phyloP scores from a whole-genome alignment of 2,329 filamentous ascomycete genomes.

The Aurifilum marmelostoma region DNA sequence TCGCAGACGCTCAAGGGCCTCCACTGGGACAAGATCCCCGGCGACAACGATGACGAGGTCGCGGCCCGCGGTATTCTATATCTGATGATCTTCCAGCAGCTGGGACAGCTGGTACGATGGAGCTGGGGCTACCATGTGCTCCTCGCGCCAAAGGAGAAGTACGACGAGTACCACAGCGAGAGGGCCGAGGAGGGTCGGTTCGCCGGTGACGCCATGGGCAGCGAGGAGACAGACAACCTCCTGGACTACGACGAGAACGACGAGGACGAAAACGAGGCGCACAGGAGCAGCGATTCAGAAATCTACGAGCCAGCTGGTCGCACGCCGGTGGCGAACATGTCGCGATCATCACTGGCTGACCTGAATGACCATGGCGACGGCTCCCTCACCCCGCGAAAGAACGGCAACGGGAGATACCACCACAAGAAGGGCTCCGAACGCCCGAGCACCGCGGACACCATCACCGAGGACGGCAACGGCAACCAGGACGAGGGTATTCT shows the following conservation, averaged over 20 bases:
- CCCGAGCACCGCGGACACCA: slow-evolving; percentile 25
- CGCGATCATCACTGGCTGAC: slow-evolving; percentile 49
- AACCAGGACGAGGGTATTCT: slow-evolving; percentile 55
- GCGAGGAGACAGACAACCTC: slow-evolving; percentile 50
- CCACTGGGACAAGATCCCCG: slow-evolving; percentile 89
- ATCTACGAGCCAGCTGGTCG: slow-evolving; percentile 58
- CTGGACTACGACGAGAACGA: slow-evolving; percentile 52
- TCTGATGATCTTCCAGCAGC: slow-evolving; percentile 94
- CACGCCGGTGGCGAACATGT: slow-evolving; percentile 56
- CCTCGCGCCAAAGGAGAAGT: slow-evolving; percentile 79
- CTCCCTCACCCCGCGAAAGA: slow-evolving; percentile 38
- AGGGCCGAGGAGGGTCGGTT: slow-evolving; percentile 63
- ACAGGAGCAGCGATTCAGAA: slow-evolving; percentile 43
- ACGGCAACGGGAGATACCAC: slow-evolving; percentile 35
- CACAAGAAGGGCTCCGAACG: slow-evolving; percentile 32
- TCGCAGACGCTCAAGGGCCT: slow-evolving; percentile 90
- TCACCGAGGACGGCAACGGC: slow-evolving; percentile 30
- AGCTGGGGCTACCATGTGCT: slow-evolving; percentile 97
- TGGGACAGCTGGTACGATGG: slow-evolving; percentile 94
- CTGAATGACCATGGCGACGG: slow-evolving; percentile 18
- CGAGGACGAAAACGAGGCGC: slow-evolving; percentile 43
- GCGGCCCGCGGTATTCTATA: slow-evolving; percentile 93
- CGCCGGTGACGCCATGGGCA: slow-evolving; percentile 48
- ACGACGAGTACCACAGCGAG: slow-evolving; percentile 64
- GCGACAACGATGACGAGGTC: slow-evolving; percentile 94